A percentile compares a stretch with the other conserved stretches of the same genome.
phyloP scores from a whole-genome alignment of 257 asterid species.

The Salvia hispanica region DNA sequence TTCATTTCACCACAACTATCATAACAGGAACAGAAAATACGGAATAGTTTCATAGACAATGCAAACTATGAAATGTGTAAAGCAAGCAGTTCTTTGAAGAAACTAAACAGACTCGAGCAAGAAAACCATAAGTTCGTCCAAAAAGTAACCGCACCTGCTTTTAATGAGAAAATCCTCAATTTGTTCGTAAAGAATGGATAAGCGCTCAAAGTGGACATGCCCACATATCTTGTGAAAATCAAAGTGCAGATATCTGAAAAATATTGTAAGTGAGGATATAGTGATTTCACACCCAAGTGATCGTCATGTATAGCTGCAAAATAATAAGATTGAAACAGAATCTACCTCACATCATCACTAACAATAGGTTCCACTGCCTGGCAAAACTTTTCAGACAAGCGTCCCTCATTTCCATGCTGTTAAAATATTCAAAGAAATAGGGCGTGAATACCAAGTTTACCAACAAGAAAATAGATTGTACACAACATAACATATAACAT shows the following conservation, averaged over 20 bases:
- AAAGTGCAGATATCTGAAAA: constrained; percentile 88
- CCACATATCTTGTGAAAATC: constrained; percentile 98
- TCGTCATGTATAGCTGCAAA: constrained; percentile 22
- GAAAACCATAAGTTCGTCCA: constrained; percentile 26
- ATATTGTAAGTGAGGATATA: constrained; percentile 32
- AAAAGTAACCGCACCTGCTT: constrained; percentile 63
- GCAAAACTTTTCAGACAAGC: constrained; percentile 71
- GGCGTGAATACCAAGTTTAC: constrained; percentile 25
- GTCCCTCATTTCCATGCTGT: constrained; percentile 98
- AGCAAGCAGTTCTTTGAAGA: constrained; percentile 18
- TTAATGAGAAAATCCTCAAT: constrained; percentile 92
- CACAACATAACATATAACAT: not conserved
- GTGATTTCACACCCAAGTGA: constrained; percentile 30
- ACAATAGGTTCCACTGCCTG: constrained; percentile 67
- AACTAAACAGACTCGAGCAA: constrained; percentile 18
- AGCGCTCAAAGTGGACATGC: constrained; percentile 96
- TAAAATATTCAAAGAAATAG: constrained; percentile 28
- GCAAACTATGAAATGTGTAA: constrained; percentile 3
- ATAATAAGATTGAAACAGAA: constrained; percentile 28
- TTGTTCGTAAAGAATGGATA: constrained; percentile 84
- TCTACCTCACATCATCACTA: constrained; percentile 88
- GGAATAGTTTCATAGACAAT: constrained; percentile 9
- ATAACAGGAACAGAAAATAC: constrained; percentile 11
- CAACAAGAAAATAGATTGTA: constrained; percentile 14
- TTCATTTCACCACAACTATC: constrained; percentile 17